A percentile compares a stretch with the other conserved stretches of the same genome.
phyloP scores from a whole-genome alignment of 805 yeast species.

The Ogataea kodamae region DNA sequence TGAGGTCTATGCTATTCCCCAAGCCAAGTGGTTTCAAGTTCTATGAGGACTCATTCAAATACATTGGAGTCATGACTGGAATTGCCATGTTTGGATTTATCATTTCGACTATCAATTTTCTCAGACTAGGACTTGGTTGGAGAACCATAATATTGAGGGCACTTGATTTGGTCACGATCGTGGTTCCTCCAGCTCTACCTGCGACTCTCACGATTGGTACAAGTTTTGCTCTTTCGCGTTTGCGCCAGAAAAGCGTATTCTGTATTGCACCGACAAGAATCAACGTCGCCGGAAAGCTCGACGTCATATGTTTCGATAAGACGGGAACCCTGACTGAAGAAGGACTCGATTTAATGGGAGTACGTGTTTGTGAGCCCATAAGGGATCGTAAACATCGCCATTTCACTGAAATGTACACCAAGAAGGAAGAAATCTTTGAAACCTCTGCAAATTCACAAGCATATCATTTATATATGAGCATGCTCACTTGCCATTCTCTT shows the following conservation, averaged over 20 bases:
- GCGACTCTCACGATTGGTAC: conserved; percentile 97
- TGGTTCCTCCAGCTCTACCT: conserved; percentile 97
- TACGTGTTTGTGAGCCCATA: conserved; percentile 36
- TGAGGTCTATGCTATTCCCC: conserved; percentile 95
- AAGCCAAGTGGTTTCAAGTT: conserved; percentile 91
- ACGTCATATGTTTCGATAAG: conserved; percentile 88
- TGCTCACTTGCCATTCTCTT: conserved; percentile 86
- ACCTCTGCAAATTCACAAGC: conserved; percentile 19
- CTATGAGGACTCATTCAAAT: conserved; percentile 90
- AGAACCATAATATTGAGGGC: conserved; percentile 80
- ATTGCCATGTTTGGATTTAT: conserved; percentile 84
- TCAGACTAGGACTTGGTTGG: conserved; percentile 67
- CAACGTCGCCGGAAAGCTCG: conserved; percentile 93
- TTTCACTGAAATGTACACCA: conserved; percentile 25
- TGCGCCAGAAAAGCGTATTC: conserved; percentile 65
- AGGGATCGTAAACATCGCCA: conserved; percentile 27
- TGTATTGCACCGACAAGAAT: conserved; percentile 95
- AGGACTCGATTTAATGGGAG: conserved; percentile 80
- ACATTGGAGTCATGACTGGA: conserved; percentile 89
- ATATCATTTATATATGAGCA: conserved; percentile 37
- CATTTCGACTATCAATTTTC: conserved; percentile 78
- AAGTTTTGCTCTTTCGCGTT: conserved; percentile 78
- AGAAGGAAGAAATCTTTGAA: conserved; percentile 17
- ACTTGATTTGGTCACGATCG: conserved; percentile 89
- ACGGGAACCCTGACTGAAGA: conserved; percentile 98